Conservation (phyloP, 2,329 filamentous ascomycete species). For the Diaporthe citrichinensis region DNA sequence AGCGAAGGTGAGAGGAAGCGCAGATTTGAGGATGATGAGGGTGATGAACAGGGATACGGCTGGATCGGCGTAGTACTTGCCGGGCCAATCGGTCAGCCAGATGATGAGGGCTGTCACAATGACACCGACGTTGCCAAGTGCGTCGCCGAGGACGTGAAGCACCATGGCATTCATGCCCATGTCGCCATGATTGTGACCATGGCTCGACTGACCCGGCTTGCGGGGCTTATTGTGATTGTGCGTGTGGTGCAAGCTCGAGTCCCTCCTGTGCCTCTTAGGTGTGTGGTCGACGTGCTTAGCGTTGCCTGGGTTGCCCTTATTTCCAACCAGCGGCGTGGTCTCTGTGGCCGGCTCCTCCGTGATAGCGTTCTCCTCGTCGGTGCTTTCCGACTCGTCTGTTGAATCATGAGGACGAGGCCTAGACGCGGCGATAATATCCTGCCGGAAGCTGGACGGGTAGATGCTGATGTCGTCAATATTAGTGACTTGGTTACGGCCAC, state of each 20-base stretch:
- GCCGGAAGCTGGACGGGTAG: constrained; percentile 90
- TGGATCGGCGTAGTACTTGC: constrained; percentile 91
- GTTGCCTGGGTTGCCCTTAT: constrained; percentile 43
- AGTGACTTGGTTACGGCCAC: constrained; percentile 70
- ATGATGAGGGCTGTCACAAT: constrained; percentile 88
- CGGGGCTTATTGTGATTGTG: constrained; percentile 88
- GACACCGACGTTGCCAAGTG: constrained; percentile 88
- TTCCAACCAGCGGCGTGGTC: constrained; percentile 55
- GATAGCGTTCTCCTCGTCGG: constrained; percentile 41
- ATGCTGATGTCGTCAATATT: constrained; percentile 83
- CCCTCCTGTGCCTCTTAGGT: constrained; percentile 55
- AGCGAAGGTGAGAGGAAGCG: constrained; percentile 83
- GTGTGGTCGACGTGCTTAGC: constrained; percentile 48
- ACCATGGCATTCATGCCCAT: constrained; percentile 95
- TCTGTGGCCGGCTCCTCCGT: constrained; percentile 53
- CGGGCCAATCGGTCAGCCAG: constrained; percentile 87
- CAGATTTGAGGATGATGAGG: constrained; percentile 79
- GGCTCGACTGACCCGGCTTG: constrained; percentile 71
- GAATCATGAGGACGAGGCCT: constrained; percentile 67
- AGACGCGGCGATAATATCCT: constrained; percentile 92
- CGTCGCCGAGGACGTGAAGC: constrained; percentile 84
- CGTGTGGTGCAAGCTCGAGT: constrained; percentile 73
- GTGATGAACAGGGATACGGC: constrained; percentile 95
- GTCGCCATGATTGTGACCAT: constrained; percentile 85
- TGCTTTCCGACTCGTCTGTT: constrained; percentile 39